Evolutionary conservation across 2,329 filamentous ascomycete genomes (phyloP).

Genomic region (Leptodontidium sp.): DNA sequence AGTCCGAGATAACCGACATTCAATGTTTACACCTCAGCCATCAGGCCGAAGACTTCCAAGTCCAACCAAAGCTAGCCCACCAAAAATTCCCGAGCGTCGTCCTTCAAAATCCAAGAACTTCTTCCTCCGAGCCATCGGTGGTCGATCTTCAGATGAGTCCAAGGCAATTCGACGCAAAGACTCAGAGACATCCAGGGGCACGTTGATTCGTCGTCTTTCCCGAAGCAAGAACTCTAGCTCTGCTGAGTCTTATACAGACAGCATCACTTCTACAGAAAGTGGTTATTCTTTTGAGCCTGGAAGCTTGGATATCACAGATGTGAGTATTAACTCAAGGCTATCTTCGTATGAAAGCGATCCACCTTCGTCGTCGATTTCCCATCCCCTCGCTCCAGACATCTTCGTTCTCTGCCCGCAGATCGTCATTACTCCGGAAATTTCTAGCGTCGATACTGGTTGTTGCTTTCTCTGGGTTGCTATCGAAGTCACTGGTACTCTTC

Average conservation of each 20-base stretch:
- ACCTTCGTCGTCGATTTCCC: slow-evolving; percentile 18
- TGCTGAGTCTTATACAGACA: slow-evolving; percentile 23
- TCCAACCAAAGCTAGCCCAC: slow-evolving; percentile 23
- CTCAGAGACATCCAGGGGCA: slow-evolving; percentile 33
- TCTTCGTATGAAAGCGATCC: slow-evolving; percentile 28
- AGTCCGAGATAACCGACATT: slow-evolving; percentile 30
- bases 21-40: slow-evolving; percentile 20
- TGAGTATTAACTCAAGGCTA: slow-evolving; percentile 30
- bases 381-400: slow-evolving; percentile 13
- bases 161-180: slow-evolving; percentile 25
- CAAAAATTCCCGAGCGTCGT: slow-evolving; percentile 37
- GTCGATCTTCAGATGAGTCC: slow-evolving; percentile 29
- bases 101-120: slow-evolving; percentile 45
- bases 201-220: slow-evolving; percentile 39
- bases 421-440: slow-evolving; percentile 45
- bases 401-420: slow-evolving; percentile 44
- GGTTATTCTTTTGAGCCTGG: slow-evolving; percentile 23
- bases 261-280: slow-evolving; percentile 22
- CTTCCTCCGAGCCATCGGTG: slow-evolving; percentile 42
- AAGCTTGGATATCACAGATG: slow-evolving; percentile 37
- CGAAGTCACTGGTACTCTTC: slow-evolving; percentile 46
- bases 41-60: slow-evolving; percentile 12
- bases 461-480: slow-evolving; percentile 49
- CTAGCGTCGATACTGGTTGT: slow-evolving; percentile 42
- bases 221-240: slow-evolving; percentile 32